Base-by-base conservation (phyloP, 2,329 filamentous ascomycete genomes). In the Hypoxylon sp. region DNA sequence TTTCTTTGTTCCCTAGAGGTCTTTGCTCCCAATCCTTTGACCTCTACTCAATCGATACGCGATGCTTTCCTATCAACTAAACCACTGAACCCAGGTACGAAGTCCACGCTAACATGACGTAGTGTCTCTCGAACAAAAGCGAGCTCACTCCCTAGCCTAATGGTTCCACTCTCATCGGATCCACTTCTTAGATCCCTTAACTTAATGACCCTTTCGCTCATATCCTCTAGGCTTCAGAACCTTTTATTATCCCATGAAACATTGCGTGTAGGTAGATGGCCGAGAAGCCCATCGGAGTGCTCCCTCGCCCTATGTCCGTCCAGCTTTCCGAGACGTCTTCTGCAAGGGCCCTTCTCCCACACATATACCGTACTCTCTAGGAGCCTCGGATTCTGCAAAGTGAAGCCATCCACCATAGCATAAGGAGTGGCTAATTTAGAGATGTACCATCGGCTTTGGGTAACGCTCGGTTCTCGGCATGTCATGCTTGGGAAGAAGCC, bases 21-120 rank as follows among this genome's bases (percentile, higher is more conserved):
- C 63, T 58, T 61, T 48, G 23, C 46, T 43, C 43, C n/a, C n/a
- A 43, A 30, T 58, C 41, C 63, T 58, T 65, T 65, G 50, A 60
- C 21, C 32, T 19, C 45, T 30, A 25, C 11, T 17, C 23, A 23
- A 34, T 30, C 56, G 43, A 30, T 6, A 59, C 21, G 14, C 14
- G 32, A 41, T 25, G 10, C 51, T 41, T 60, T 36, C 51, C 25
- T n/a, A 50, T 49, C 49, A 43, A 60, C 32, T 13, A 50, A 11
- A 51, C 48, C 36, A 30, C 49, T n/a, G 14, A 56, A 56, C 34
- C 45, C n/a, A 34, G 7, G 17, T 43, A 3, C 38, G n/a, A 49
- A 32, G 9, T 23, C 59, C 30, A 14, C 43, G 19, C 14, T 38
- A 32, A 19, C 38, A 48, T 45, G 19, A 34, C 14, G 17, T 36